Evolutionary conservation across 495 filamentous ascomycete genomes (phyloP), one percentile per base, ranked within the genome.

Genomic region (Penicillium robsamsonii): DNA sequence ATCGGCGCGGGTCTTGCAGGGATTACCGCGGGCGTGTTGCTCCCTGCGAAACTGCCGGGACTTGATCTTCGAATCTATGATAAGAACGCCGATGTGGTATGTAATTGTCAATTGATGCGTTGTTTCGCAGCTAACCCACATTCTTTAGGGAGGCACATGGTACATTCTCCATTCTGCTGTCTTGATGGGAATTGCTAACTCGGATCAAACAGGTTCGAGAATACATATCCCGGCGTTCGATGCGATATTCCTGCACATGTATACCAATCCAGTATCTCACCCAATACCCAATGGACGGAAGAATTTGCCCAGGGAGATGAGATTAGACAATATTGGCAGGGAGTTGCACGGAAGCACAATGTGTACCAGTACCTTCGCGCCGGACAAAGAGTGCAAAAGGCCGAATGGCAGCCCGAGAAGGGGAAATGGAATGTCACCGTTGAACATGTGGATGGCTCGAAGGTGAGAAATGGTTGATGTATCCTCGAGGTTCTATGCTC

Each of bases 191-290:
- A 22, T 49, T 40, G 18, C 50, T 12, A 37, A 13, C 24, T 25
- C 3, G 4, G 11, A 24, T 31, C 8, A 3, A 35, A 54, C 41
- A 66, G 69, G 79, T 78, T 74, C 22, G 81, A 82, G 46, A 84
- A 86, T 55, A 76, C 70, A 10, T 85, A 85, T 57, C 83, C 83
- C 2, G 83, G 83, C 2, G 78, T 83, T 7, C 67, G 78, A 41
- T 85, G 81, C 56, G 87, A 90, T 67, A 83, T 88, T n/a, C 85
- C 85, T 7, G 77, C 87, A 2, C 86, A 90, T 72, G 81, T 81
- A 13, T 90, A 90, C 63, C 85, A 88, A 62, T 81, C 81, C 3
- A 80, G 78, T 18, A 89, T 89, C 60, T 74, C 76, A 12, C 84
- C 85, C 3, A 89, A 88, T 55, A 77, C 77, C 0, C 74, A 86